These are phyloP conservation scores for Chytriomyces sp. DNA, from an alignment of 192 early-diverging fungal genomes.

Conservation along the genomic window DNA sequence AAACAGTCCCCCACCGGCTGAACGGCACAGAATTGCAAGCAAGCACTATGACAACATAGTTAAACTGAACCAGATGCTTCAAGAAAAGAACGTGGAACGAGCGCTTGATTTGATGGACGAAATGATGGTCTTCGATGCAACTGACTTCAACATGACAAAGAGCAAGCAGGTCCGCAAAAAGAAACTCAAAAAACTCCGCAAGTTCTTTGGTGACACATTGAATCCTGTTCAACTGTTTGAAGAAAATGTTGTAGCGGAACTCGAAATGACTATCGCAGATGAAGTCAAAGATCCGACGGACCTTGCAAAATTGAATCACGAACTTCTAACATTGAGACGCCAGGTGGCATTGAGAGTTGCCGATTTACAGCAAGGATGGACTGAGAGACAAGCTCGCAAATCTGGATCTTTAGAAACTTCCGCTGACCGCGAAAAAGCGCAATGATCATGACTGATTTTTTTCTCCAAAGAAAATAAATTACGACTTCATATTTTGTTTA, in stretches of 20 bases:
- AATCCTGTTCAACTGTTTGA: constrained; percentile 14
- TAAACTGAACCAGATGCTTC: background rate
- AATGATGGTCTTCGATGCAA: constrained; percentile 7
- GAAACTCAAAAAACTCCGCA: constrained; percentile 38
- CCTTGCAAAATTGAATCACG: background rate
- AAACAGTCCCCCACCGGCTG: background rate
- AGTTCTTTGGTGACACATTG: constrained; percentile 32
- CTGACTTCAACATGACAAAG: background rate
- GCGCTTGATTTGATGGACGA: constrained; percentile 18
- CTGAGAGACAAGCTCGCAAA: background rate
- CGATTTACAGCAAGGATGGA: constrained; percentile 7
- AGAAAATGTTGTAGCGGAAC: constrained; percentile 2
- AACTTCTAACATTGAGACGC: background rate
- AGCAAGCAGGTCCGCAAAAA: constrained; percentile 15
- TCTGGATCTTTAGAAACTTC: no score
- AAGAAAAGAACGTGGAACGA: constrained; percentile 1
- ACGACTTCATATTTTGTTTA: no score
- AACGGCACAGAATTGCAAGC: background rate
- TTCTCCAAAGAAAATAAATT: no score
- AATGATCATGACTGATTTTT: no score
- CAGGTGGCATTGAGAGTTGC: background rate
- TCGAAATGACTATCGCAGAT: constrained; percentile 6
- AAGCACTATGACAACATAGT: constrained; percentile 2
- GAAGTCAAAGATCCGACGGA: constrained; percentile 2
- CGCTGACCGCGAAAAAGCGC: no score